Base-by-base conservation (phyloP, 768 basidiomycete genomes). In the Pleurotus tuoliensis region DNA sequence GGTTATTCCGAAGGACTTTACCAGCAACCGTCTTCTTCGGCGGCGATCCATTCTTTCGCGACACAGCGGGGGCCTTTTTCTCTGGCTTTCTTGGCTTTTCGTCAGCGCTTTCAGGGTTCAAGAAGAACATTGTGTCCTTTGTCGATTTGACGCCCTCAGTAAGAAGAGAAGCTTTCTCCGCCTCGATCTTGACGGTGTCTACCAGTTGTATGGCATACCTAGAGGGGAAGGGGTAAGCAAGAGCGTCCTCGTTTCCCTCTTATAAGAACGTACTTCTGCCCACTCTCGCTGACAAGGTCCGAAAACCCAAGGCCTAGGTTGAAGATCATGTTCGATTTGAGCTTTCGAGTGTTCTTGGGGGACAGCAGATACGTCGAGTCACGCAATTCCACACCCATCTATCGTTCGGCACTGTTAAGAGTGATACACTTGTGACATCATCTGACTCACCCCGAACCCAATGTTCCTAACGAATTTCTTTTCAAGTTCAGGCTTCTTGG, bases 381-480 rank as follows among this genome's bases (percentile, higher is more conserved):
- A 41, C 94, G 85, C 73, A 95, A 98, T 69, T 99, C 96, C 67
- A 98, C 84, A 5, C 96, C 96, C 69, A 87, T 98, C 95, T 98
- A 56, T 13, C 4, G 41, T 56, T 18, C 54, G 47, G 24, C 30
- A 45, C 53, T 25, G 56, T n/a, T n/a, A 38, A 46, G 27, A 54
- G 47, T 5, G 41, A 9, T 37, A 8, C 27, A 40, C 25, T 27
- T 38, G 44, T 12, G 30, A 56, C 27, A 27, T 56, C 22, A 20
- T 16, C 45, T 16, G 40, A 41, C 87, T 63, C 68, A 96, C 94
- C 20, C 86, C 90, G 67, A 94, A 95, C 2, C 96, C 96, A 52
- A 95, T 74, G 59, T 83, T 92, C 76, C 97, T 99, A 30, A 87
- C 84, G 58, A 98, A 90, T 64, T 88, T 69, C 63, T 86, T 88